Base-by-base conservation (phyloP, 306 rosid genomes). In the Vachellia collinsii region DNA sequence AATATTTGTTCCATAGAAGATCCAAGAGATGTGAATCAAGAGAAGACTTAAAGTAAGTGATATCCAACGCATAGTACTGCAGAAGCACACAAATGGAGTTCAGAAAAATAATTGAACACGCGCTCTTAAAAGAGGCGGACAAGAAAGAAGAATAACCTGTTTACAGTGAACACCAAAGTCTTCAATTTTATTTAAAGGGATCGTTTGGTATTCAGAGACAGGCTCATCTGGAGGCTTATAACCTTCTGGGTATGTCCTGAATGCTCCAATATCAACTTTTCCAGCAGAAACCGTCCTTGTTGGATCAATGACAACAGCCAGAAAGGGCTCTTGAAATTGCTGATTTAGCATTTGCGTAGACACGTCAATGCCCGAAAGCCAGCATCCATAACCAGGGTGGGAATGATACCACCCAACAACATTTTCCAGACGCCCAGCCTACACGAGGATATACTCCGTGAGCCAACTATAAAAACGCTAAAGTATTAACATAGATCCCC, bases 361-460 rank as follows among this genome's bases (percentile, higher is more conserved):
- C 65, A 96, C 99, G 79, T 96, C 99, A 77, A 96, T 96, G 46
- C 99, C 99, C 36, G 97, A 96, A n/a, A 96, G 93, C 99, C 99
- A 96, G 84, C 99, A 96, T 50, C 99, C 99, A 43, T 96, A 96
- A 44, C 99, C 99, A 63, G 99, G 99, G 44, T 96, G 99, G 76
- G 99, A 96, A 83, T 96, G 99, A 79, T 96, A 96, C 99, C 99
- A 93, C 10, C 99, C 99, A 46, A 96, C 97, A 54, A 77, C 99
- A 77, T 96, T 96, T 81, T 96, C 99, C 89, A 96, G 81, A 25
- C 98, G 85, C 8, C 99, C 99, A 4, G 92, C 98, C 99, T 96
- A 66, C 71, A 79, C 42, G 80, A 65, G 42, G 56, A 69, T 61
- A 54, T 41, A 77, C 62, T 25, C 64, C 6, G 53, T 74, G n/a